Evolutionary conservation across 2,329 filamentous ascomycete species (phyloP), one percentile per base, ranked within the genome.

Genomic region (Pseudocercospora macadamiae): DNA sequence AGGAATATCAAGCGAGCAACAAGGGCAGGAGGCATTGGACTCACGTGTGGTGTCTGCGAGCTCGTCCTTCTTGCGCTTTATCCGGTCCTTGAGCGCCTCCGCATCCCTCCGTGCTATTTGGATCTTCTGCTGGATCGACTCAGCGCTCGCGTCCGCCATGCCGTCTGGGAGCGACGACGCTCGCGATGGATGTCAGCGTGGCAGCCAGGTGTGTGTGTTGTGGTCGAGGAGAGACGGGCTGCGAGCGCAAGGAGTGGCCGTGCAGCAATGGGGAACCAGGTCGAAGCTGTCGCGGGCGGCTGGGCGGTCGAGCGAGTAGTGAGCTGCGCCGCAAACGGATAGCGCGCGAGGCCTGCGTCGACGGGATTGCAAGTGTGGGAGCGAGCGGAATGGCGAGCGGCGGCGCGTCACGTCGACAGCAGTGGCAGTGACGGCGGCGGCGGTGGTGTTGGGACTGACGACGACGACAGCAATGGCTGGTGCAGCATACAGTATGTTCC

Each of bases 61-160:
- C 81, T 97, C 95, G 86, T 99, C 95, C 89, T 97, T 97, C 87
- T 96, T 96, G 80, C 93, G 88, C 97, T 97, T 86, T 59, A 64
- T 63, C 42, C 61, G 51, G 57, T 62, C 60, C 57, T 62, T 62
- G 36, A 62, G 97, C 54, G 90, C 93, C 83, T 97, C 95, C 71
- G 95, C 95, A 84, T 99, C 95, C 82, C 95, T 91, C 79, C 95
- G 88, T 76, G 95, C 93, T 80, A 93, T 89, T 84, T 97, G 93
- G 87, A 97, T 96, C 77, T 77, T 80, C 73, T 80, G 78, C 74
- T 81, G 79, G 63, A 81, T 79, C 48, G 76, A 79, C 66, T 81
- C 79, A 64, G 78, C 77, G 66, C 75, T 80, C 73, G 79, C 77
- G 68, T 80, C 79, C 70, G 79, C 77, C 77, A 80, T 75, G 61